Conservation (phyloP, 1,284 basidiomycete genomes). For the Leccinum insigne region DNA sequence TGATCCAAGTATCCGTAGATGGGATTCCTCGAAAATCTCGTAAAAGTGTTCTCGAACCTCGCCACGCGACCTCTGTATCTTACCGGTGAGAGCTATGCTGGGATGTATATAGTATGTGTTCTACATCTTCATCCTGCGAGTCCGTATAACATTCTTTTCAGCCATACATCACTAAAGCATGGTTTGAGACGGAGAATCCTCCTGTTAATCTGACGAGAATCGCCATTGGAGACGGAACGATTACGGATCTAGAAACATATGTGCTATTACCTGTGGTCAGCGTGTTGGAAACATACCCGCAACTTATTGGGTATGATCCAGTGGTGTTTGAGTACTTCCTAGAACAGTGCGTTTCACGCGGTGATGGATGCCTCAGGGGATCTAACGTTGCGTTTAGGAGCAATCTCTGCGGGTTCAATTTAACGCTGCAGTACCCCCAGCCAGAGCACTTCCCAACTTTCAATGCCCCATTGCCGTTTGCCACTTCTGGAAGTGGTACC, state of each 20-base stretch:
- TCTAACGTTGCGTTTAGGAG: conserved; percentile 39
- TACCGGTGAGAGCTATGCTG: no score
- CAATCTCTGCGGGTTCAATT: conserved; percentile 62
- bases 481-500: conserved; percentile 7
- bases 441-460: conserved; percentile 52
- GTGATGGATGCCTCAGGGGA: neutral
- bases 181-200: conserved; percentile 57
- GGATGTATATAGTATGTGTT: conserved; percentile 34
- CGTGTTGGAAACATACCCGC: conserved; percentile 59
- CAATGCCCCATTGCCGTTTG: conserved; percentile 30
- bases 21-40: no score
- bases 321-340: conserved; percentile 67
- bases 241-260: conserved; percentile 47
- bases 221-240: conserved; percentile 66
- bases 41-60: no score
- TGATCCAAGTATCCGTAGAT: neutral
- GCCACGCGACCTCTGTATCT: no score
- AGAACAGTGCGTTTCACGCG: conserved; percentile 46
- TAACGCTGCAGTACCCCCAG: conserved; percentile 75
- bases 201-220: conserved; percentile 65
- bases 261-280: conserved; percentile 53
- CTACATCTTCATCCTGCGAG: neutral
- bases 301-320: conserved; percentile 43
- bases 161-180: conserved; percentile 72
- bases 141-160: conserved; percentile 25